phyloP scores from a whole-genome alignment of 1,284 basidiomycete species.

The Cryptococcus jaspeensis region DNA sequence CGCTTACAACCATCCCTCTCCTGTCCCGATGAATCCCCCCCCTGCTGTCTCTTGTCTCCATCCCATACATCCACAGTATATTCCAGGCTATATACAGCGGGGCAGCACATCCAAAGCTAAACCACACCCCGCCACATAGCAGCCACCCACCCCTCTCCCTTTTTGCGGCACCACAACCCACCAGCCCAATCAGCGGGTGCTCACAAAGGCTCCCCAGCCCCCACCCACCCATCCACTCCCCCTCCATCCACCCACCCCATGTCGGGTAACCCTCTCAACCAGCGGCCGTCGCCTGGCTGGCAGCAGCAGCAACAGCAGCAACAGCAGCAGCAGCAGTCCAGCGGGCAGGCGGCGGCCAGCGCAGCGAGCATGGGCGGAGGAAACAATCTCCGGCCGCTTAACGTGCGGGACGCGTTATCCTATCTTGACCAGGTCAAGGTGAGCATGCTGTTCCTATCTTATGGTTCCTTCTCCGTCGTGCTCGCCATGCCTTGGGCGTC shows the following conservation, averaged over 20 bases:
- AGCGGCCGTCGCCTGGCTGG: background rate
- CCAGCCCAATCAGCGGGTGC: background rate
- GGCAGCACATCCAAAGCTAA: background rate
- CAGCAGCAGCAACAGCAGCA: background rate
- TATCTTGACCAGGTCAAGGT: conserved; percentile 95
- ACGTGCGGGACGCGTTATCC: conserved; percentile 78
- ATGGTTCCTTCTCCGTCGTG: background rate
- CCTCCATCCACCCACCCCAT: background rate
- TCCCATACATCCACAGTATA: too few species aligned
- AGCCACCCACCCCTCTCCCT: background rate
- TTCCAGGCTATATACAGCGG: too few species aligned
- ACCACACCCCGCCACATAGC: background rate
- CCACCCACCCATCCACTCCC: background rate
- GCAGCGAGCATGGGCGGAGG: background rate
- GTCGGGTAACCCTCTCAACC: background rate
- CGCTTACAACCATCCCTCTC: too few species aligned
- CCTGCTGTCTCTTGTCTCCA: too few species aligned
- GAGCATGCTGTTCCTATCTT: conserved; percentile 21
- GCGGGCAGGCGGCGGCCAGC: background rate
- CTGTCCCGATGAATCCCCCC: too few species aligned
- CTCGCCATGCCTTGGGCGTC: too few species aligned
- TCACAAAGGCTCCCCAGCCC: background rate
- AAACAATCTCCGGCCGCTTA: conserved; percentile 46
- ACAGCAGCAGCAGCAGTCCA: background rate
- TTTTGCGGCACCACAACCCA: too few species aligned